Evolutionary conservation across 108 stramenopile species (phyloP), one percentile per base, ranked within the genome.

Genomic region (Skeletonema costatum): DNA sequence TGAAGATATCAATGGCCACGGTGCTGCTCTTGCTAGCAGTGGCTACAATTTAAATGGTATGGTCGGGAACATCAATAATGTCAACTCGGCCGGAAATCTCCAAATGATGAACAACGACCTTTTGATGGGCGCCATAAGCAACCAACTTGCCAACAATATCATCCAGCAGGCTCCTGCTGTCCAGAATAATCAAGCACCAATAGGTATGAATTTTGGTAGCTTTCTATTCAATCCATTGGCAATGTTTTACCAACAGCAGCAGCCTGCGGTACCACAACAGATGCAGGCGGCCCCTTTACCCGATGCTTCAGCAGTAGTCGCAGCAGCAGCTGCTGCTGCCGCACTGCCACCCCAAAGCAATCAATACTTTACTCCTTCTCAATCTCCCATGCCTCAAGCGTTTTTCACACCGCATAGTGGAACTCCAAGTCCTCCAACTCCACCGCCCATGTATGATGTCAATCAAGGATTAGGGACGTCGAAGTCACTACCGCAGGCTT

Each of bases 391-490:
- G 46, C 72, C 72, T 29, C 50, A 68, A 60, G 56, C 79, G 25
- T 74, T 74, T 63, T 61, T 81, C 36, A 81, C 80, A 32, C 80
- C 80, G 21, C 21, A 56, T 0, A 56, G 53, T 56, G 25, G 21
- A 8, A 56, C 53, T 61, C 80, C 80, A n/a, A 74, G 50, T 36
- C 73, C 66, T 46, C 72, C 80, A 39, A 56, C 79, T 7, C 72
- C 80, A 16, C 58, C 79, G 2, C 44, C 39, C 38, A 65, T 48
- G 32, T 38, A 41, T 61, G 1, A 73, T 70, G 48, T 64, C 58
- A 17, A 60, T 17, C 66, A 63, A 44, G 61, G 60, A 31, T 46
- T 72, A 60, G 60, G 38, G 9, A 13, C 39, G 56, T 5, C 67
- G 38, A 50, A 42, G 29, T 41, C 32, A n/a, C 71, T 36, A 1